Base-by-base conservation (phyloP, 768 basidiomycete species). In the Phaeotremella skinneri region DNA sequence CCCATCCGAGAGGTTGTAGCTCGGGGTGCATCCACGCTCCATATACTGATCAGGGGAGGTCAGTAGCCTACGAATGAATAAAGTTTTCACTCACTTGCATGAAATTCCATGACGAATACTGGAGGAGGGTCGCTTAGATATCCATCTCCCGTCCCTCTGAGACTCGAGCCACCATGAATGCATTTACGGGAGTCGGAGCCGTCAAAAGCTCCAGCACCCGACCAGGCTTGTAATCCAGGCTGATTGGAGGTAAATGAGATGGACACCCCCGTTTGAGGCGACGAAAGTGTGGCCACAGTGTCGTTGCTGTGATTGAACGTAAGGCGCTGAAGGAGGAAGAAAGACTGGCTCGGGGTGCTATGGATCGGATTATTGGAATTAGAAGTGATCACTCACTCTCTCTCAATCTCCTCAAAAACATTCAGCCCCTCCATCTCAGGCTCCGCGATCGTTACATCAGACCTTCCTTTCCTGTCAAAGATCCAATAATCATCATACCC, bases 11-110 rank as follows among this genome's bases (percentile, higher is more conserved):
- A 17, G 34, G 26, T 30, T 62, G 47, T 16, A 62, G 37, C 29
- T 62, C 61, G 5, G 55, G 55, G 39, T 62, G 61, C 55, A 56
- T 56, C 61, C 61, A 62, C 14, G 53, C 61, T 57, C 55, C 61
- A 37, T 62, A 62, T 17, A 62, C 61, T 62, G 48, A 4, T n/a
- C n/a, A n/a, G n/a, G n/a, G n/a, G n/a, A n/a, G n/a, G n/a, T n/a
- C n/a, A n/a, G n/a, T n/a, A n/a, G n/a, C n/a, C n/a, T n/a, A n/a
- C n/a, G n/a, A n/a, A n/a, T n/a, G n/a, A n/a, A n/a, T n/a, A n/a
- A n/a, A n/a, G n/a, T n/a, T n/a, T n/a, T 2, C 20, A 41, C 58
- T 55, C 34, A 60, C 58, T 49, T n/a, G 45, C 41, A 27, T 60
- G 58, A 41, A 60, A 60, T 29, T 60, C 58, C 58, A 60, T 54